These are phyloP conservation scores for Glycyrrhiza uralensis DNA, from an alignment of 306 rosid genomes.

Conservation along the genomic window DNA sequence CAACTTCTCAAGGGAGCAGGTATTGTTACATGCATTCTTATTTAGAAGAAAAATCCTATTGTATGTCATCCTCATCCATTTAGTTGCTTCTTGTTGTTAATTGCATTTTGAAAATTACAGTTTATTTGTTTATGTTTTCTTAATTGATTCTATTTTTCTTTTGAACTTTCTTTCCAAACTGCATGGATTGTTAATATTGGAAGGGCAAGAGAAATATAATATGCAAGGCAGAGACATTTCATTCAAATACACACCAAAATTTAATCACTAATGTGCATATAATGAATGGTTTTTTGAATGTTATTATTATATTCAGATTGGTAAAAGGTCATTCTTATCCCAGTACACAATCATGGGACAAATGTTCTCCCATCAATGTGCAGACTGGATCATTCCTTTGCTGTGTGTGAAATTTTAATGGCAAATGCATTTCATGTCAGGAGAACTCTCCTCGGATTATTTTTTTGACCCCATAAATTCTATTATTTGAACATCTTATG, in stretches of 20 bases:
- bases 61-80: background rate
- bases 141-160: background rate
- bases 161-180: conserved; percentile 11
- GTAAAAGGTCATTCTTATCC: background rate
- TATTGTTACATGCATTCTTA: conserved; percentile 23
- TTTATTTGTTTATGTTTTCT: conserved; percentile 14
- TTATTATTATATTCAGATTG: conserved; percentile 14
- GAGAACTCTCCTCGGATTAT: background rate
- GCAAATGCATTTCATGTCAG: background rate
- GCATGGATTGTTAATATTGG: background rate
- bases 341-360: conserved; percentile 3
- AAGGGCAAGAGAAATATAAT: conserved; percentile 3
- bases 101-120: conserved; percentile 5
- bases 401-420: conserved; percentile 13
- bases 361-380: background rate
- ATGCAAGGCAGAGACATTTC: conserved; percentile 3
- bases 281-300: background rate
- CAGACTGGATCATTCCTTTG: background rate
- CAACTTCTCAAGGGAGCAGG: conserved; percentile 97
- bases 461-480: background rate
- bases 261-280: background rate
- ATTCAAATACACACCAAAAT: conserved; percentile 5
- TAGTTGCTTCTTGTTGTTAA: background rate
- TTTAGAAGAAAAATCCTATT: background rate
- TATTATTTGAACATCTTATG: conserved; percentile 13